Conservation (phyloP, 2,329 filamentous ascomycete genomes). For the Shiraia bambusicola region DNA sequence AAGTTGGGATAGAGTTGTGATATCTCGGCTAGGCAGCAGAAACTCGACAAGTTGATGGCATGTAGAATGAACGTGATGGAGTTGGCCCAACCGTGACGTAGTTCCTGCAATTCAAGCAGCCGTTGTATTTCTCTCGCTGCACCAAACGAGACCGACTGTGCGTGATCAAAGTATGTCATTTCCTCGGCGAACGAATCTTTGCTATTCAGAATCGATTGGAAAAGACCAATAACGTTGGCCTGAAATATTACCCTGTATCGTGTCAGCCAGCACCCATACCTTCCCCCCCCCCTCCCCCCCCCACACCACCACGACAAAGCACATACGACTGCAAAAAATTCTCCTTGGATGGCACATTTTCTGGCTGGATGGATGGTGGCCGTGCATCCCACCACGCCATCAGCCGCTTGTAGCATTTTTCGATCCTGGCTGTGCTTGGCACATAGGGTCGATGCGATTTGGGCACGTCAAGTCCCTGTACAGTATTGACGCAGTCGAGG, state of each 20-base stretch:
- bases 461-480: conserved; percentile 11
- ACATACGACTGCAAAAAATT: conserved; percentile 33
- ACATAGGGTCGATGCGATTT: conserved; percentile 3
- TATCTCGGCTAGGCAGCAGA: conserved; percentile 32
- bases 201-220: conserved; percentile 23
- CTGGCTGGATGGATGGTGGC: conserved; percentile 18
- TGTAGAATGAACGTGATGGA: conserved; percentile 30
- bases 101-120: conserved; percentile 28
- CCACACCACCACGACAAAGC: background rate
- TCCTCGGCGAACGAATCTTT: conserved; percentile 12
- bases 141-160: conserved; percentile 14
- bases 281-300: too few relatives aligned
- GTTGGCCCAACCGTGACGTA: conserved; percentile 26
- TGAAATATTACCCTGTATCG: conserved; percentile 28
- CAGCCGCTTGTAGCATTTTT: conserved; percentile 24
- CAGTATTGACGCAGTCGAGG: conserved; percentile 21
- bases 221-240: conserved; percentile 26
- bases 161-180: conserved; percentile 18
- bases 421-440: conserved; percentile 18
- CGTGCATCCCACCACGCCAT: conserved; percentile 27
- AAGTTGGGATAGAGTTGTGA: conserved; percentile 7
- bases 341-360: conserved; percentile 22
- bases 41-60: conserved; percentile 27
- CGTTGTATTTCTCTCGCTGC: conserved; percentile 27
- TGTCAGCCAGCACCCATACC: too few relatives aligned